Conservation (phyloP, 192 early-diverging fungal species). For the Backusella sp. region DNA sequence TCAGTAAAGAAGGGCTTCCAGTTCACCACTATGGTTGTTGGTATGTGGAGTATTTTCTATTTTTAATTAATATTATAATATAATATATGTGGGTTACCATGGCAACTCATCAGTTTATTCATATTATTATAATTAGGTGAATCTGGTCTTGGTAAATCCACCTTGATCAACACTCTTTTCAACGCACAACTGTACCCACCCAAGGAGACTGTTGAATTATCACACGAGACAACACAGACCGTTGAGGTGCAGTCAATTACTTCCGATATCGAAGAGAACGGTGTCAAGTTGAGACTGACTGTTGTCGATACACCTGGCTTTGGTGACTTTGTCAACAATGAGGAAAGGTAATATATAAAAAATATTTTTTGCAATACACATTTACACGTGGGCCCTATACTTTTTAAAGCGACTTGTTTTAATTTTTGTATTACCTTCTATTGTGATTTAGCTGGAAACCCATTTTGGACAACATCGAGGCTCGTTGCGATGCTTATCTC, state of each 20-base stretch:
- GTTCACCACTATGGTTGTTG: conserved; percentile 97
- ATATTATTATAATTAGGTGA: conserved; percentile 41
- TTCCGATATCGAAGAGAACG: conserved; percentile 95
- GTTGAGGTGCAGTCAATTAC: conserved; percentile 81
- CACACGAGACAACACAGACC: conserved; percentile 69
- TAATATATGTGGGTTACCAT: too few relatives aligned
- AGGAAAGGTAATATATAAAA: conserved; percentile 65
- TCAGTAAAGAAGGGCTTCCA: conserved; percentile 94
- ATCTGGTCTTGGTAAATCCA: conserved; percentile 96
- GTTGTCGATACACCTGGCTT: conserved; percentile 99
- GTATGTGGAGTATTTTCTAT: conserved; percentile 31
- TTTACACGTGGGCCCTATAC: conserved; percentile 2
- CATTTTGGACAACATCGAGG: conserved; percentile 93
- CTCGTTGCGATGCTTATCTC: conserved; percentile 90
- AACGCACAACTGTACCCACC: conserved; percentile 84
- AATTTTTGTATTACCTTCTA: conserved; percentile 4
- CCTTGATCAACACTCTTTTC: conserved; percentile 97
- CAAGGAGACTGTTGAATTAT: conserved; percentile 63
- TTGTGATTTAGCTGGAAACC: conserved; percentile 84
- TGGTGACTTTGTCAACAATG: conserved; percentile 99
- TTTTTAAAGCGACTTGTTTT: not conserved
- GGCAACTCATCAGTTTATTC: not conserved
- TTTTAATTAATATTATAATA: too few relatives aligned
- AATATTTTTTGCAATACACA: not conserved
- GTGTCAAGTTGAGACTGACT: conserved; percentile 89